These are phyloP conservation scores for Aspergillus pseudonomiae DNA, from an alignment of 2,329 filamentous ascomycete species.

Conservation along the genomic window DNA sequence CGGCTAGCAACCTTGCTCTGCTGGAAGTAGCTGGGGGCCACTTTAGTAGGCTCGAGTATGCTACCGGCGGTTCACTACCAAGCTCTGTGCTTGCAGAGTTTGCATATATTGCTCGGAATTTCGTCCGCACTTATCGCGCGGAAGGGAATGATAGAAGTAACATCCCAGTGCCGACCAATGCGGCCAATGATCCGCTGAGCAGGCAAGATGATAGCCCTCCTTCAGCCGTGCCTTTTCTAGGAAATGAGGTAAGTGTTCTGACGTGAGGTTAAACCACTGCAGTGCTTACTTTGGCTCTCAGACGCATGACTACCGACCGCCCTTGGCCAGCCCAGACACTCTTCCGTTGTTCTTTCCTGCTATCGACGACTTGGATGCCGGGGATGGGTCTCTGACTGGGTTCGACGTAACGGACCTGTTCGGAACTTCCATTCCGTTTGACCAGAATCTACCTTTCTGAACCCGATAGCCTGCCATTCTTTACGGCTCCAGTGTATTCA, in stretches of 20 bases:
- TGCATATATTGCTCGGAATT: conserved; percentile 46
- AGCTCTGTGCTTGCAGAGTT: conserved; percentile 47
- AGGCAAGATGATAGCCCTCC: no score
- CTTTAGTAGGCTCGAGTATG: conserved; percentile 47
- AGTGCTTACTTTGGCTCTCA: no score
- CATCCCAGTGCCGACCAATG: no score
- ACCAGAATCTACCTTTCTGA: no score
- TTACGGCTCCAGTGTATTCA: no score
- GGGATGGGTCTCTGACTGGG: background rate
- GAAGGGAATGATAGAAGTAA: background rate
- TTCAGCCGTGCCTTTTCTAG: no score
- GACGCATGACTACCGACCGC: no score
- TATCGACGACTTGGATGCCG: background rate
- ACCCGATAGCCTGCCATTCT: no score
- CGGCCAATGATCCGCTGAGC: background rate
- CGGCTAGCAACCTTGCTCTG: conserved; percentile 42
- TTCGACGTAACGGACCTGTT: conserved; percentile 1
- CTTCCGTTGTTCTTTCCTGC: background rate
- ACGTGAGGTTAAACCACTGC: no score
- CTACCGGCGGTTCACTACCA: conserved; percentile 41
- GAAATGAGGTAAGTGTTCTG: no score
- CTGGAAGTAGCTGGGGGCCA: conserved; percentile 49
- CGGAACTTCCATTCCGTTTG: no score
- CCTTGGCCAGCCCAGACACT: no score
- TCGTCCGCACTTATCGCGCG: conserved; percentile 23